Evolutionary conservation across 2,329 filamentous ascomycete species (phyloP).

Genomic region (Pseudodiploospora longispora): DNA sequence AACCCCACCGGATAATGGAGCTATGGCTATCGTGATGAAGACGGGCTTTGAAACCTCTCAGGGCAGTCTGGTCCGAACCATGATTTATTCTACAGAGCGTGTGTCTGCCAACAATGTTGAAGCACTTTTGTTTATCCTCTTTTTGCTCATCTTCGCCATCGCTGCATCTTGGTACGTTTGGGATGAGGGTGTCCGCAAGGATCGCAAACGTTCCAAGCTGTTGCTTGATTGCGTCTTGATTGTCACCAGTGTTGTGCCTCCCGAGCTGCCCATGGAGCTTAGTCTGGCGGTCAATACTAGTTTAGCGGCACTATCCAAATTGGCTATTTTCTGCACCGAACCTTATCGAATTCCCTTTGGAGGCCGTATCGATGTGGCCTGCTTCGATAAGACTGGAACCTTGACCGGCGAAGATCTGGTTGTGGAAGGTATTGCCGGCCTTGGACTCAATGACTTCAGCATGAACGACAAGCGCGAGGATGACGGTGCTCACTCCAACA

Average conservation of each 20-base stretch:
- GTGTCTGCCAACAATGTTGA: slow-evolving; percentile 98
- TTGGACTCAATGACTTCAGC: slow-evolving; percentile 62
- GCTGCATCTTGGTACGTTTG: slow-evolving; percentile 99
- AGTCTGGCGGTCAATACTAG: slow-evolving; percentile 96
- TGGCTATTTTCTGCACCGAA: slow-evolving; percentile 97
- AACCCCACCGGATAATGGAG: slow-evolving; percentile 84
- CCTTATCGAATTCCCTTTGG: slow-evolving; percentile 97
- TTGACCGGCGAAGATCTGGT: slow-evolving; percentile 94
- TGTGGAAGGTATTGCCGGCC: slow-evolving; percentile 90
- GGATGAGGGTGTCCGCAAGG: slow-evolving; percentile 89
- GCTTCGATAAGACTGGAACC: slow-evolving; percentile 98
- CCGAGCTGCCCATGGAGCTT: slow-evolving; percentile 95
- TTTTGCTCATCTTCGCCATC: slow-evolving; percentile 90
- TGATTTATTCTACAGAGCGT: slow-evolving; percentile 99
- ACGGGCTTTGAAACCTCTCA: slow-evolving; percentile 98
- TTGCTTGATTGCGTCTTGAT: slow-evolving; percentile 96
- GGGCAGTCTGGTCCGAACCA: slow-evolving; percentile 92
- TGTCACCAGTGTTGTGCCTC: slow-evolving; percentile 95
- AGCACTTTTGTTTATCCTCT: slow-evolving; percentile 94
- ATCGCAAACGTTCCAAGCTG: slow-evolving; percentile 95
- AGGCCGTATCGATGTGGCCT: slow-evolving; percentile 89
- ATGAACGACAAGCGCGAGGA: slow-evolving; percentile 58
- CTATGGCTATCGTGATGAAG: slow-evolving; percentile 89
- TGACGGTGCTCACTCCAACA: slow-evolving; percentile 74
- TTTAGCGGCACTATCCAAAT: slow-evolving; percentile 87